These are phyloP conservation scores for Rhizopus delemar DNA, from an alignment of 371 early-diverging fungal genomes.

Conservation along the genomic window DNA sequence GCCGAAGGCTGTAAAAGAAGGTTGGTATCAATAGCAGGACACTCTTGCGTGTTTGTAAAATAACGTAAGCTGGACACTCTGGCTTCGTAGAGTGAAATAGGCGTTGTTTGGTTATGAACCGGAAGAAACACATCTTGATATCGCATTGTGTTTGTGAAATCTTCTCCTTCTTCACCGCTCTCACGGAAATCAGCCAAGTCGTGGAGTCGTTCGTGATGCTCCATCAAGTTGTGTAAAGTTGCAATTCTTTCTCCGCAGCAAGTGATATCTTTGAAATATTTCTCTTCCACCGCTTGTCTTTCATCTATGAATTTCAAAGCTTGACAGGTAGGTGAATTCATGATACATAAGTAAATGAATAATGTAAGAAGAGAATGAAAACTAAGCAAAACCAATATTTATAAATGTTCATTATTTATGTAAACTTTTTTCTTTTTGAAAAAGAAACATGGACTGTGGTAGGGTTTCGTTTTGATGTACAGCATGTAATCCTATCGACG, in stretches of 20 bases:
- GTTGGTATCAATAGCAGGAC: not conserved
- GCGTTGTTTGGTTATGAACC: not conserved
- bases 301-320: constrained; percentile 3
- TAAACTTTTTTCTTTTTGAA: not conserved
- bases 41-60: not conserved
- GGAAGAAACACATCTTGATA: constrained; percentile 1
- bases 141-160: not conserved
- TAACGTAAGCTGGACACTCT: not conserved
- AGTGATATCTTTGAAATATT: constrained; percentile 1
- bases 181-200: not conserved
- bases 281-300: constrained; percentile 3
- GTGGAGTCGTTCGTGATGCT: not conserved
- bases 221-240: not conserved
- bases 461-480: constrained; percentile 1
- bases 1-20: not conserved
- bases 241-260: constrained; percentile 1
- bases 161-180: not conserved
- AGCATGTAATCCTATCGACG: not conserved
- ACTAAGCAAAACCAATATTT: not conserved
- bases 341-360: not conserved
- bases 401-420: not conserved
- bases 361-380: not conserved
- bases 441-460: not conserved
- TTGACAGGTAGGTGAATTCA: not conserved
- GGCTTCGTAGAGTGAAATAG: not conserved